Evolutionary conservation across 2,329 filamentous ascomycete genomes (phyloP), one percentile per base, ranked within the genome.

Genomic region (Didymellaceae sp.): DNA sequence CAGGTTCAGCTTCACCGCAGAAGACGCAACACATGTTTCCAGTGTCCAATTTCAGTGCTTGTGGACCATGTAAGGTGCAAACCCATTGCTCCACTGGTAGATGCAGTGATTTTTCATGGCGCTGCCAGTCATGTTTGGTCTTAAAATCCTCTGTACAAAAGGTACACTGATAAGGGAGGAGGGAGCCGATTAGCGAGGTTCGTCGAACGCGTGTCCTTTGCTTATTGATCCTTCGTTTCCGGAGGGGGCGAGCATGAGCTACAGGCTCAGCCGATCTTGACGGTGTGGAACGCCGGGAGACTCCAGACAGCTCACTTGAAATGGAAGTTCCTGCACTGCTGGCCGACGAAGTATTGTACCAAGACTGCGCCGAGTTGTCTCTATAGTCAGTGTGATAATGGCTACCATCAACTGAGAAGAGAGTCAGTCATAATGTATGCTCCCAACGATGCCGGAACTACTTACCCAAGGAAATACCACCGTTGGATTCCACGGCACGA

Each of bases 61-160:
- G 18, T 7, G 49, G 38, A 1, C 49, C 49, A n/a, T 45, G 48
- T 1, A 45, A 32, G 11, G 35, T 30, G 10, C 66, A 68, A 0
- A 65, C 52, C 66, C 66, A 68, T 26, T 63, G 40, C 22, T 68
- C 66, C 3, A 67, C 53, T 1, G 63, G 58, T 6, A 68, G 46
- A 37, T 68, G 66, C 1, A 68, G 48, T 1, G 65, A 61, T 22
- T 67, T 68, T 13, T 68, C 66, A n/a, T 68, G 66, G 1, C 66
- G 46, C 24, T 62, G 57, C 66, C 66, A 68, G 24, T 68, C 63
- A 20, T 66, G 61, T 38, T 67, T 68, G 0, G 63, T 66, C 16
- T 61, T 66, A 55, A 68, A 68, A 10, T 56, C 58, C 31, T 68
- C 66, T 0, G 66, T 67, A 34, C 66, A 68, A 20, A 67, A 68